Conservation (phyloP, 164 flowering plant genomes). For the Kingdonia uniflora region DNA sequence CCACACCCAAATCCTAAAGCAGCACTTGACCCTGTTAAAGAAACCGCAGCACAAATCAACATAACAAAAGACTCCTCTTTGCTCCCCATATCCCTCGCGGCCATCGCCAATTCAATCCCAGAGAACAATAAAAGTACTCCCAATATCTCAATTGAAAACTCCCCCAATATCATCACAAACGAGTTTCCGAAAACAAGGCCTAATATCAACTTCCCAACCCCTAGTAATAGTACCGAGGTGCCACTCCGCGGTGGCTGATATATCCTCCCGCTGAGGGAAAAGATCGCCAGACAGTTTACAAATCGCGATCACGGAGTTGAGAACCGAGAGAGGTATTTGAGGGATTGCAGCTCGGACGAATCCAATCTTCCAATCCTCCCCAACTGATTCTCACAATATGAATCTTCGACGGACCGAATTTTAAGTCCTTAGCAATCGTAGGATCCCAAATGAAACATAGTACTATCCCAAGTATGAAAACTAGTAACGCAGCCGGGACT, state of each 20-base stretch:
- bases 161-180: conserved; percentile 49
- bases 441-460: conserved; percentile 66
- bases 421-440: conserved; percentile 35
- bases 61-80: conserved; percentile 85
- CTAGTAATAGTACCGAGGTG: conserved; percentile 51
- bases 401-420: conserved; percentile 60
- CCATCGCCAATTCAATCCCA: conserved; percentile 87
- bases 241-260: conserved; percentile 62
- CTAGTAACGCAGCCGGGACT: conserved; percentile 63
- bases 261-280: conserved; percentile 48
- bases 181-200: conserved; percentile 71
- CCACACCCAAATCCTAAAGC: conserved; percentile 83
- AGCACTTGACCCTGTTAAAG: conserved; percentile 76
- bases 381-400: conserved; percentile 39
- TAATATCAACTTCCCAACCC: conserved; percentile 51
- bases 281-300: conserved; percentile 68
- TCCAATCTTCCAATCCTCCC: conserved; percentile 80
- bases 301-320: conserved; percentile 82
- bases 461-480: conserved; percentile 52
- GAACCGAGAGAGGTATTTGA: conserved; percentile 67
- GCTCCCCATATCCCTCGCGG: conserved; percentile 59
- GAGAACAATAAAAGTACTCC: conserved; percentile 74
- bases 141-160: conserved; percentile 66
- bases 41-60: conserved; percentile 78
- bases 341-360: conserved; percentile 70